Conservation (phyloP, 345 rosid genomes). For the Durio zibethinus region DNA sequence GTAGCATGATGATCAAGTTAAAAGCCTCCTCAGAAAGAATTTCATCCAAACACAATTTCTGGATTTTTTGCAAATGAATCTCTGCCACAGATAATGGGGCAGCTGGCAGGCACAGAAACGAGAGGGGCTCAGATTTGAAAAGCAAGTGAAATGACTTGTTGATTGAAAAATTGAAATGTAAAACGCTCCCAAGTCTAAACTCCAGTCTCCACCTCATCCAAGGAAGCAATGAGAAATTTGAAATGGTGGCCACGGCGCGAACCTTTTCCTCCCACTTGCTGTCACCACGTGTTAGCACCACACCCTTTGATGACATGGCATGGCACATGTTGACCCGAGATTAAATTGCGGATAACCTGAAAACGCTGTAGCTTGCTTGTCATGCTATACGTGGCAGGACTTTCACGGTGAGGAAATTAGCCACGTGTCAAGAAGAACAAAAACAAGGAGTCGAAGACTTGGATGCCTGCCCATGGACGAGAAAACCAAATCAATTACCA, state of each 20-base stretch:
- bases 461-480: constrained; percentile 22
- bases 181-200: neutral
- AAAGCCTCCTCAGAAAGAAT: neutral
- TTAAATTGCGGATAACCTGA: constrained; percentile 34
- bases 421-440: constrained; percentile 27
- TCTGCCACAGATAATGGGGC: neutral
- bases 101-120: neutral
- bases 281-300: constrained; percentile 6
- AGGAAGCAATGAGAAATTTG: neutral
- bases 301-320: constrained; percentile 29
- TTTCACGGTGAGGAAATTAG: constrained; percentile 10
- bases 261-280: neutral
- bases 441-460: neutral
- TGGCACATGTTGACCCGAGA: constrained; percentile 23
- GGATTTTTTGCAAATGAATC: neutral
- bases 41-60: neutral
- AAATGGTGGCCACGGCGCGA: neutral
- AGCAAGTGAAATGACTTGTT: neutral
- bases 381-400: constrained; percentile 22
- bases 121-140: neutral
- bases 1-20: too few relatives aligned
- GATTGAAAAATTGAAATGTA: neutral
- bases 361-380: constrained; percentile 36
- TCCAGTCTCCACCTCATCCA: constrained; percentile 17
- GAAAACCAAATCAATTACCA: constrained; percentile 32